A percentile compares a stretch with the other conserved stretches of the same genome.
These are phyloP conservation scores for Pyricularia pennisetigena DNA, from an alignment of 2,329 filamentous ascomycete species.

Conservation along the genomic window DNA sequence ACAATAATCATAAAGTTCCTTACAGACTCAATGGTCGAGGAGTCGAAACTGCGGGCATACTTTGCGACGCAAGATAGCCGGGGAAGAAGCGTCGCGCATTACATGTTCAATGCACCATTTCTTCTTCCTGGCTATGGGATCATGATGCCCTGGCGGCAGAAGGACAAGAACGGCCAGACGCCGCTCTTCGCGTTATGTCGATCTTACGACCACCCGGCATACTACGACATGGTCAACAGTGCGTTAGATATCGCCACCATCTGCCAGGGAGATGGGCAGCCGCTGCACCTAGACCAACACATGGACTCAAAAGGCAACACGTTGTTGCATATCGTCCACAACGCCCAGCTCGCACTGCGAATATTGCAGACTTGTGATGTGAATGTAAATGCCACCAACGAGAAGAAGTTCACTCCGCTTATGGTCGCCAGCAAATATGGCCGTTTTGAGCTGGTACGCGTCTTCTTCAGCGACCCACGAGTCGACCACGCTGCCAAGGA, in stretches of 20 bases:
- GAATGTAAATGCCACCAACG: constrained; percentile 93
- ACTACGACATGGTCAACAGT: constrained; percentile 76
- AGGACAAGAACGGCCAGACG: constrained; percentile 96
- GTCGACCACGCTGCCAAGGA: constrained; percentile 82
- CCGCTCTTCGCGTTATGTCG: constrained; percentile 90
- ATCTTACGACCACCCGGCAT: constrained; percentile 87
- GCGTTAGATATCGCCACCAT: constrained; percentile 65
- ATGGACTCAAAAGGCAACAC: constrained; percentile 91
- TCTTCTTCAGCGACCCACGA: constrained; percentile 76
- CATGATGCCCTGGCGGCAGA: constrained; percentile 78
- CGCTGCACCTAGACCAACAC: constrained; percentile 87
- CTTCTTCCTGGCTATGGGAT: constrained; percentile 69
- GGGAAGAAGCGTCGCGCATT: constrained; percentile 88
- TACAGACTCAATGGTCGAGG: constrained; percentile 34
- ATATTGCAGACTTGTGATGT: constrained; percentile 80
- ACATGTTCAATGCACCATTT: constrained; percentile 82
- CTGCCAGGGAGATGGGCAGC: constrained; percentile 66
- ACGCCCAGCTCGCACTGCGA: constrained; percentile 62
- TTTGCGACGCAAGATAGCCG: constrained; percentile 68
- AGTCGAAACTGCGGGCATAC: constrained; percentile 54
- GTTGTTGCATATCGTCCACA: constrained; percentile 88
- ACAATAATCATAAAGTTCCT: constrained; percentile 67
- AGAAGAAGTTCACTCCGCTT: constrained; percentile 86
- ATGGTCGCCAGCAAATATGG: constrained; percentile 99
- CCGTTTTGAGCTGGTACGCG: constrained; percentile 82